Percentiles rank a stretch among this genome's conserved stretches.
phyloP scores from a whole-genome alignment of 306 rosid species.

The Senna tora region DNA sequence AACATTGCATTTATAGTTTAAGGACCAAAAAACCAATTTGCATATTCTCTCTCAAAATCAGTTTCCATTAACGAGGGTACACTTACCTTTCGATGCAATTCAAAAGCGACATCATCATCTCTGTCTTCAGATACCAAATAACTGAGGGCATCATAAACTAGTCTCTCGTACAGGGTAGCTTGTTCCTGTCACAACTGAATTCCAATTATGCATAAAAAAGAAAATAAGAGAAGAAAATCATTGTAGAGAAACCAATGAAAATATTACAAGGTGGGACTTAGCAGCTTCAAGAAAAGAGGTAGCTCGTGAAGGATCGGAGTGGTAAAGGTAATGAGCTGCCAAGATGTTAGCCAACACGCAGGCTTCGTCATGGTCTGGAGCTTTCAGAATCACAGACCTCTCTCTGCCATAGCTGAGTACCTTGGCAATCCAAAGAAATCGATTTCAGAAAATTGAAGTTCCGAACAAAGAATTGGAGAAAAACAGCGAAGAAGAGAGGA shows the following conservation, averaged over 20 bases:
- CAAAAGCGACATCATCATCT: conserved; percentile 76
- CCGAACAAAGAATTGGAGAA: not conserved
- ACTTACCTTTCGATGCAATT: conserved; percentile 67
- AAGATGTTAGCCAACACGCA: conserved; percentile 86
- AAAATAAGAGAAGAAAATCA: not conserved
- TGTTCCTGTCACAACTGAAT: conserved; percentile 59
- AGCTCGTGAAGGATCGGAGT: conserved; percentile 62
- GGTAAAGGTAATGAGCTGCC: conserved; percentile 60
- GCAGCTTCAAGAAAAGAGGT: conserved; percentile 58
- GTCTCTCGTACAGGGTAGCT: conserved; percentile 83
- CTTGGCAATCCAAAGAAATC: conserved; percentile 46
- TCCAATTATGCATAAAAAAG: not conserved
- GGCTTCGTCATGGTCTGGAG: conserved; percentile 58
- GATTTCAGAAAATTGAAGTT: conserved; percentile 33
- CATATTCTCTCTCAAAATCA: not conserved
- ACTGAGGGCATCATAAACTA: conserved; percentile 62
- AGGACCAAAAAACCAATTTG: too few species aligned
- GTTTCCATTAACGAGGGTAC: not conserved
- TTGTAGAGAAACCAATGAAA: not conserved
- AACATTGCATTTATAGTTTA: conserved; percentile 14
- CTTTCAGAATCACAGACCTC: conserved; percentile 77
- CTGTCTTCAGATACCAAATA: conserved; percentile 63
- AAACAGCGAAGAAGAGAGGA: not conserved
- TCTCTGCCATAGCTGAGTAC: conserved; percentile 73
- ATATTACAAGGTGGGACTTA: conserved; percentile 57